Evolutionary conservation across 1,284 basidiomycete genomes (phyloP).

Genomic region (Clitocybe nebularis): DNA sequence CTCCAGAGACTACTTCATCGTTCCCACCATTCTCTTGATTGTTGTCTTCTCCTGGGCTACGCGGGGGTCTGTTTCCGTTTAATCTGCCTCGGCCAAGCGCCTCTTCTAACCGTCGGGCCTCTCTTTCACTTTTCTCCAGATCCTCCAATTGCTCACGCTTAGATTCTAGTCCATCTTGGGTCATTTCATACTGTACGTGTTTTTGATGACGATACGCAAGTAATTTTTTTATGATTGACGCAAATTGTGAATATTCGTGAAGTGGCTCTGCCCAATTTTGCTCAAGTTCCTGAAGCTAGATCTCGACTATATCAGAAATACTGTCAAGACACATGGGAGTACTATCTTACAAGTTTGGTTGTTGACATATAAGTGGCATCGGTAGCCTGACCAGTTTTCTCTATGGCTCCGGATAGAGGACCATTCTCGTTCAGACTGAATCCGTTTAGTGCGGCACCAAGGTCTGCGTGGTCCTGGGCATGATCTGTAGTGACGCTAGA

Average conservation of each 20-base stretch:
- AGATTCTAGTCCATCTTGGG: slow-evolving; percentile 84
- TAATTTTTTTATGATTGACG: slow-evolving; percentile 89
- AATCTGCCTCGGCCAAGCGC: slow-evolving; percentile 67
- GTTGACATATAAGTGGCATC: slow-evolving; percentile 95
- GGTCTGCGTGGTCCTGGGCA: slow-evolving; percentile 88
- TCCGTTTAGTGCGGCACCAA: slow-evolving; percentile 94
- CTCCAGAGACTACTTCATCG: slow-evolving; percentile 20
- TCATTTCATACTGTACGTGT: slow-evolving; percentile 97
- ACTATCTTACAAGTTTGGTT: slow-evolving; percentile 69
- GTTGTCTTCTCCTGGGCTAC: slow-evolving; percentile 25
- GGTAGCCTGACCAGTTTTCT: slow-evolving; percentile 93
- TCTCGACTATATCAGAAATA: slow-evolving; percentile 4
- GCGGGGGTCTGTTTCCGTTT: slow-evolving; percentile 20
- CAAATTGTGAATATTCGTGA: slow-evolving; percentile 95
- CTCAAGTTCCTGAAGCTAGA: slow-evolving; percentile 86
- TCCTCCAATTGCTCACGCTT: slow-evolving; percentile 89
- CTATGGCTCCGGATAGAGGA: slow-evolving; percentile 73
- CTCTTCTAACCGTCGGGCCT: slow-evolving; percentile 85
- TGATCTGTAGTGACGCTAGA: slow-evolving; percentile 50
- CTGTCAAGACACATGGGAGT: slow-evolving; percentile 3
- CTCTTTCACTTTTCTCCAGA: slow-evolving; percentile 88
- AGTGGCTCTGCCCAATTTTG: slow-evolving; percentile 93
- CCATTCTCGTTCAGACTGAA: slow-evolving; percentile 88
- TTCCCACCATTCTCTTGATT: slow-evolving; percentile 28
- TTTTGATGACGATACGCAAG: slow-evolving; percentile 96